Conservation (phyloP, 176 grass and related monocot genomes). For the Alopecurus myosuroides region DNA sequence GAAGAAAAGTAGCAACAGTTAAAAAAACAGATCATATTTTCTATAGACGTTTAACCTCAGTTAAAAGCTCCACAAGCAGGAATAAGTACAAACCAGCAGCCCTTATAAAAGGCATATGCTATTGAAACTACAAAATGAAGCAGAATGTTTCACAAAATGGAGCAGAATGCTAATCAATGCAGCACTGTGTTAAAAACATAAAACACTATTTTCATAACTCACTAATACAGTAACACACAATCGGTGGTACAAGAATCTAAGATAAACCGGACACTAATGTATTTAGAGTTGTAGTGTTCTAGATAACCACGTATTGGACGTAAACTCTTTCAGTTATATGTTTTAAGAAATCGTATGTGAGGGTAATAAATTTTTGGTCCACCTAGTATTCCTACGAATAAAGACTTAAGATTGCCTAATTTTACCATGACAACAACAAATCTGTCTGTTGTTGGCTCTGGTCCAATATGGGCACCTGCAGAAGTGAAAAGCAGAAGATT, state of each 20-base stretch:
- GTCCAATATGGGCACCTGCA: conserved; percentile 98
- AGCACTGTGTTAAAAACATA: not conserved
- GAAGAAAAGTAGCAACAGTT: not conserved
- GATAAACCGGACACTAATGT: not conserved
- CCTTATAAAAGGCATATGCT: not conserved
- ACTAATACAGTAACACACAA: not conserved
- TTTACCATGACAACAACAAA: conserved; percentile 99
- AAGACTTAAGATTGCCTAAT: not conserved
- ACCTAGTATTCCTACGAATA: conserved; percentile 15
- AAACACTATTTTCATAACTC: not conserved
- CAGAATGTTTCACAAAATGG: not conserved
- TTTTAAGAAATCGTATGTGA: not conserved
- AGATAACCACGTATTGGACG: not conserved
- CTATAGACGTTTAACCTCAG: not conserved
- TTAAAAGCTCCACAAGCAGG: not conserved
- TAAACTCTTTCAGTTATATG: not conserved
- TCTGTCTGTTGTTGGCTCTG: conserved; percentile 96
- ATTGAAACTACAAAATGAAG: not conserved
- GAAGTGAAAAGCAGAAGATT: conserved; percentile 34
- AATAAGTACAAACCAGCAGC: not conserved
- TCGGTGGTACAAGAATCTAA: not conserved
- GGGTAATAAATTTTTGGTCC: not conserved
- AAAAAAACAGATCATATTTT: not conserved
- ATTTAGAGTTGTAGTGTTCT: not conserved
- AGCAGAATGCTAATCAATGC: not conserved